A percentile compares a stretch with the other conserved stretches of the same genome.
phyloP scores from a whole-genome alignment of 2,329 filamentous ascomycete genomes.

The Fusarium papillatum region DNA sequence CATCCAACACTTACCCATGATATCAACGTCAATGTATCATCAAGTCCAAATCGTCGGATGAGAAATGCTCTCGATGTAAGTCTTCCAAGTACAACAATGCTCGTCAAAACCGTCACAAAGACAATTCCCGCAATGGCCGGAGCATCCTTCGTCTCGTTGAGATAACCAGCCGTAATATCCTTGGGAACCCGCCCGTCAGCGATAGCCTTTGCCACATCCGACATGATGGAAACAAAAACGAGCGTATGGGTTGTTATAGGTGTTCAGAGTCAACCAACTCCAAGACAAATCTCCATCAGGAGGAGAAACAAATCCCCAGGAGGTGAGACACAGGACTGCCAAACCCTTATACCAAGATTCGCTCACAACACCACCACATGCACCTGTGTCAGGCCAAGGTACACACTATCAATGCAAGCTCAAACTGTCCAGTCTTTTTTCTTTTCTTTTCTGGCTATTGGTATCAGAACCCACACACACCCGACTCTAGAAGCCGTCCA shows the following conservation, averaged over 20 bases:
- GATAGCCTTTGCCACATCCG: slow-evolving; percentile 47
- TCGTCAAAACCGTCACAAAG: slow-evolving; percentile 51
- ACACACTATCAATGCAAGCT: background rate
- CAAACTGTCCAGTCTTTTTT: background rate
- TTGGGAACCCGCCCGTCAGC: slow-evolving; percentile 52
- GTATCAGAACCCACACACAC: background rate
- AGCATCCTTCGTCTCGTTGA: slow-evolving; percentile 53
- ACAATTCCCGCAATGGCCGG: slow-evolving; percentile 56
- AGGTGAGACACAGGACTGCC: background rate
- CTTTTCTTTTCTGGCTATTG: background rate
- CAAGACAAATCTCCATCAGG: slow-evolving; percentile 2
- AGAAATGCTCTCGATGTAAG: slow-evolving; percentile 52
- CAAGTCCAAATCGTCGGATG: slow-evolving; percentile 53
- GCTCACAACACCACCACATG: background rate
- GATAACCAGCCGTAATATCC: slow-evolving; percentile 48
- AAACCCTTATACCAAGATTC: slow-evolving; percentile 29
- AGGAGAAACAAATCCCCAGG: background rate
- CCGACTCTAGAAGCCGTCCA: background rate
- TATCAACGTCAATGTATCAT: slow-evolving; percentile 53
- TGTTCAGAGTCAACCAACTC: slow-evolving; percentile 2
- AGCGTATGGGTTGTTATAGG: background rate
- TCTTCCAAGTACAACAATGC: slow-evolving; percentile 50
- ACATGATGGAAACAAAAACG: slow-evolving; percentile 26
- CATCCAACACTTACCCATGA: slow-evolving; percentile 48
- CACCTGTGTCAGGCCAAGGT: background rate